Base-by-base conservation (phyloP, 2,329 filamentous ascomycete genomes). In the Pseudogymnoascus sp. region DNA sequence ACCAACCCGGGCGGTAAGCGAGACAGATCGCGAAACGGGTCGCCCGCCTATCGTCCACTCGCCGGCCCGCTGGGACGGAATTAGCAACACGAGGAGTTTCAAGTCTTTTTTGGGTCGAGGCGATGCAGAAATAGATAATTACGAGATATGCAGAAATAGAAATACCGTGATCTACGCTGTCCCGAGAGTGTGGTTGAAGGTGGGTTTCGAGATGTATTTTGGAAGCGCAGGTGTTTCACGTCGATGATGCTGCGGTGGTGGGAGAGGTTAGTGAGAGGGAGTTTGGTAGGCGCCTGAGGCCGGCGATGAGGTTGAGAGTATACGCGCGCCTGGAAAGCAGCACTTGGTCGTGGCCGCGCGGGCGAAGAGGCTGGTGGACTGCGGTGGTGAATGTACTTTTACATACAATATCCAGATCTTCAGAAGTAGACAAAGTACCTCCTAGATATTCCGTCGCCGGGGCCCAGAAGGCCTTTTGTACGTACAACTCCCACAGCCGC, bases 391-490 rank as follows among this genome's bases (percentile, higher is more conserved):
- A 36, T 36, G 33, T 36, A 36, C 33, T 36, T 9, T 10, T 12
- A 10, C 12, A 12, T 12, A 41, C 38, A 41, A 9, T 5, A 41
- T 41, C 38, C 15, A 41, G 7, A 41, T 17, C 21, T 21, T 9
- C 38, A 41, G 38, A 41, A 10, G 41, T 29, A 48, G 21, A 27
- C 17, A 3, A 25, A 12, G 41, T 27, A 44, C 42, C 38, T 21
- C 39, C 17, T 42, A 21, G 9, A 21, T 5, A 17, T 17, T 17
- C 9, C 21, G 2, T 2, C 3, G 3, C 21, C 41, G 8, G 41
- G 42, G 42, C 38, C 42, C 21, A 48, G 42, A 48, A 48, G 42
- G 21, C 42, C 42, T 48, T 48, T 48, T 48, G 42, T 48, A 48
- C 42, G 42, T 48, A 29, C 42, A 48, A 48, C 5, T 6, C 17